These are phyloP conservation scores for Cordyceps fumosorosea DNA, from an alignment of 2,329 filamentous ascomycete species.

Conservation along the genomic window DNA sequence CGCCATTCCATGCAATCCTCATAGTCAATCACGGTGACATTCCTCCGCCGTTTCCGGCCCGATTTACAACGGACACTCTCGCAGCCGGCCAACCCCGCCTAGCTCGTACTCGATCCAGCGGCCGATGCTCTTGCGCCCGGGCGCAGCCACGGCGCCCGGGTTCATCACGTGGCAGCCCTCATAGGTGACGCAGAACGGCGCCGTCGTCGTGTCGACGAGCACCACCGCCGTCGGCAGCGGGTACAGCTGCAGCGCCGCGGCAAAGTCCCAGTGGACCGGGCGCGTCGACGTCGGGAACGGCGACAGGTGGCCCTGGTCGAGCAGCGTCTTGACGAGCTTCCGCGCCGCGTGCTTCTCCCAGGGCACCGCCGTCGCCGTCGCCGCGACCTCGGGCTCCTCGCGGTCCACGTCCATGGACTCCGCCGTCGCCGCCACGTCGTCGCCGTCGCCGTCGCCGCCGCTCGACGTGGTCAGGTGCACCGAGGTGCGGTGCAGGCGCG, in stretches of 20 bases:
- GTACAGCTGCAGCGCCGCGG: constrained; percentile 70
- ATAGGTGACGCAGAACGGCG: constrained; percentile 82
- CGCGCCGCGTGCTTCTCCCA: constrained; percentile 55
- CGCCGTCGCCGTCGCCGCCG: constrained; percentile 6
- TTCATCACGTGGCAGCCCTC: constrained; percentile 97
- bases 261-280: constrained; percentile 87
- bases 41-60: no score
- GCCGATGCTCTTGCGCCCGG: constrained; percentile 60
- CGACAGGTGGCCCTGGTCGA: constrained; percentile 83
- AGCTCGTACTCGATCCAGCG: constrained; percentile 87
- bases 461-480: constrained; percentile 55
- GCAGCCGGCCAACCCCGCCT: constrained; percentile 53
- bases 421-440: constrained; percentile 10
- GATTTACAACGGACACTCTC: constrained; percentile 52
- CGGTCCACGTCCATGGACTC: constrained; percentile 37
- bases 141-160: constrained; percentile 68
- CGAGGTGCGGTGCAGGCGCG: constrained; percentile 68
- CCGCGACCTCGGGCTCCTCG: constrained; percentile 13
- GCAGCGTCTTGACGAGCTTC: constrained; percentile 80
- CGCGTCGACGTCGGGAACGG: constrained; percentile 76
- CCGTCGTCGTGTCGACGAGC: constrained; percentile 73
- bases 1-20: background rate
- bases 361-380: constrained; percentile 25
- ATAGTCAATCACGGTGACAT: no score
- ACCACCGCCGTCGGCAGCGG: constrained; percentile 80